These are phyloP conservation scores for Aspergillus sclerotialis DNA, from an alignment of 2,329 filamentous ascomycete species.

Conservation along the genomic window DNA sequence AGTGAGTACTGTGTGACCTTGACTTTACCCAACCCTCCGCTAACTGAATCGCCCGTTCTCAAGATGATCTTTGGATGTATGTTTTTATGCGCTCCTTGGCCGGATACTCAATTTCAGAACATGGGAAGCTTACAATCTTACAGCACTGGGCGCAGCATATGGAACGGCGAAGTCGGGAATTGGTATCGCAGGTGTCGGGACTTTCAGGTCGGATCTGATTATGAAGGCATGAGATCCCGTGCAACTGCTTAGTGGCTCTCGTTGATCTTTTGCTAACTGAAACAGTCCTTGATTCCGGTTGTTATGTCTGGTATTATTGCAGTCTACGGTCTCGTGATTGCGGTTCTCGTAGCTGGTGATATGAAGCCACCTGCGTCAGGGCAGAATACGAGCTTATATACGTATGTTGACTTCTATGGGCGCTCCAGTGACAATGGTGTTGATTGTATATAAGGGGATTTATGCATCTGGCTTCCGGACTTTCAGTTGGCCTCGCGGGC, in stretches of 20 bases:
- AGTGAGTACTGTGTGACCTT: constrained; percentile 27
- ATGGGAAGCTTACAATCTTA: constrained; percentile 15
- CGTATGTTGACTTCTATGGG: constrained; percentile 43
- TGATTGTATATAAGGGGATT: constrained; percentile 57
- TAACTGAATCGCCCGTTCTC: constrained; percentile 15
- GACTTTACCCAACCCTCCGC: constrained; percentile 7
- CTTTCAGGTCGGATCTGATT: constrained; percentile 59
- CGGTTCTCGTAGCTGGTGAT: constrained; percentile 90
- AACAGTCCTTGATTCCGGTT: constrained; percentile 44
- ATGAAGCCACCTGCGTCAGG: constrained; percentile 63
- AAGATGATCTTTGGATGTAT: constrained; percentile 49
- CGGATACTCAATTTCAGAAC: constrained; percentile 4
- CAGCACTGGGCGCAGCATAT: constrained; percentile 60
- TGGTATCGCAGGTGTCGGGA: constrained; percentile 60
- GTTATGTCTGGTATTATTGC: constrained; percentile 99
- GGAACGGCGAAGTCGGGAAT: constrained; percentile 63
- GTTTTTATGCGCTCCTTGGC: constrained; percentile 18
- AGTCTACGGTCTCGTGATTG: constrained; percentile 94
- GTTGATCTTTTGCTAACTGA: constrained; percentile 17
- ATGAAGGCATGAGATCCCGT: constrained; percentile 52
- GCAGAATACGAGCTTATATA: constrained; percentile 77
- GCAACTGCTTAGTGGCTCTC: background rate
- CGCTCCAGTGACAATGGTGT: constrained; percentile 13
- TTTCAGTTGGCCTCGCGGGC: constrained; percentile 87
- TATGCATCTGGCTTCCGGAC: constrained; percentile 84